These are phyloP conservation scores for Neurospora sp. DNA, from an alignment of 495 filamentous ascomycete genomes.

Conservation along the genomic window DNA sequence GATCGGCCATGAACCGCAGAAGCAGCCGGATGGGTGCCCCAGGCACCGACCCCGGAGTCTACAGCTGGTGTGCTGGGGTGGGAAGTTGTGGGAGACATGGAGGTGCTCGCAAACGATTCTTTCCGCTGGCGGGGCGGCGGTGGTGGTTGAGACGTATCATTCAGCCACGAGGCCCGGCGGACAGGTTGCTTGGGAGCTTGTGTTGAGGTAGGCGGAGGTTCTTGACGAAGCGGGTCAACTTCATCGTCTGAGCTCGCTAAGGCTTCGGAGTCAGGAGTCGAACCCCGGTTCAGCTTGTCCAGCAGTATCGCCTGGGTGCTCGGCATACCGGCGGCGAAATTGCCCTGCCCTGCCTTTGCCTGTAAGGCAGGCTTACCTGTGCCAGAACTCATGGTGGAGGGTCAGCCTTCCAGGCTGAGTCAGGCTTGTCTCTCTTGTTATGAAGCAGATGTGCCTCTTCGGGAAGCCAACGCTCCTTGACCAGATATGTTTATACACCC, in stretches of 20 bases:
- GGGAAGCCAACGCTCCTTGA: background rate
- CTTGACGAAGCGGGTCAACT: conserved; percentile 46
- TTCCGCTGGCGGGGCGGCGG: conserved; percentile 37
- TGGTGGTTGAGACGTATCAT: conserved; percentile 44
- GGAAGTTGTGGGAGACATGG: conserved; percentile 66
- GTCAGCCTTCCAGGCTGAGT: background rate
- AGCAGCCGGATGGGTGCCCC: conserved; percentile 48
- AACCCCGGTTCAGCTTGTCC: conserved; percentile 68
- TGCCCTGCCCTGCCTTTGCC: conserved; percentile 31
- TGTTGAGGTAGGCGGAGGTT: conserved; percentile 28
- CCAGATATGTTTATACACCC: background rate
- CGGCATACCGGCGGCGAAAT: conserved; percentile 26
- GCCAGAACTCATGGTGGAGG: conserved; percentile 36
- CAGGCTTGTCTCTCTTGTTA: background rate
- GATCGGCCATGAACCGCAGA: conserved; percentile 44
- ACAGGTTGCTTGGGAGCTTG: conserved; percentile 39
- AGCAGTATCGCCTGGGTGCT: conserved; percentile 52
- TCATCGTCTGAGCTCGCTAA: conserved; percentile 91
- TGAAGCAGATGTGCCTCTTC: background rate
- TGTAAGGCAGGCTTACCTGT: conserved; percentile 30
- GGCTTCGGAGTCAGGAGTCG: conserved; percentile 88
- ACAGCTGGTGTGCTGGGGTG: conserved; percentile 63
- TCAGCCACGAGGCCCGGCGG: conserved; percentile 51
- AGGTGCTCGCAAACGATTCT: conserved; percentile 51
- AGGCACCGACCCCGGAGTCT: conserved; percentile 51